Conservation (phyloP, 2,329 filamentous ascomycete species). For the Claviceps pazoutovae region DNA sequence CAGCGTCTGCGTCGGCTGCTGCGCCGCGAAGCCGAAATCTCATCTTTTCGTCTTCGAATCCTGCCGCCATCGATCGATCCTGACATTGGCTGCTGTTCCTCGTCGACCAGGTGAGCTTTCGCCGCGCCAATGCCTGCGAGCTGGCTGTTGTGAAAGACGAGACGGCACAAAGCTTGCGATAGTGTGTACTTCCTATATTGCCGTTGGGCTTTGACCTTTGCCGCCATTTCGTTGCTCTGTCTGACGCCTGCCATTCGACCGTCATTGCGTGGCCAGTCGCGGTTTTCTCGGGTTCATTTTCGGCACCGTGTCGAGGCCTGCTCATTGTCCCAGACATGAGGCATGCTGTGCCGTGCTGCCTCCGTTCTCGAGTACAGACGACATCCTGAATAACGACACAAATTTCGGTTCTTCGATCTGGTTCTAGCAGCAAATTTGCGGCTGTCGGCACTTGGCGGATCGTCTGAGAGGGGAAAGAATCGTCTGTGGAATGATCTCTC, state of each 20-base stretch:
- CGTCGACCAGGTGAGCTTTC: not conserved
- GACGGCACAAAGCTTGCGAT: not conserved
- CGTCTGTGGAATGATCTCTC: slow-evolving; percentile 33
- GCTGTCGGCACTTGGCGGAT: not conserved
- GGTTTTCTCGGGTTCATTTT: too few species aligned
- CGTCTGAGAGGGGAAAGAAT: not conserved
- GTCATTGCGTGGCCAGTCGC: too few species aligned
- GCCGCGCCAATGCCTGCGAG: not conserved
- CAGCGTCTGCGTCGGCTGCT: not conserved
- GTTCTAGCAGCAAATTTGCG: not conserved
- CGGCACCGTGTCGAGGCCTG: not conserved
- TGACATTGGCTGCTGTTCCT: not conserved
- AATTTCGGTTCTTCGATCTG: not conserved
- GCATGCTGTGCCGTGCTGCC: not conserved
- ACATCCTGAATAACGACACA: not conserved
- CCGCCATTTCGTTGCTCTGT: too few species aligned
- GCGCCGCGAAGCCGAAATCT: not conserved
- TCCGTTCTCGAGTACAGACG: not conserved
- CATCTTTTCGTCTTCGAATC: too few species aligned
- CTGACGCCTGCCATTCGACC: too few species aligned
- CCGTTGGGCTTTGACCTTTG: too few species aligned
- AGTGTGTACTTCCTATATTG: too few species aligned
- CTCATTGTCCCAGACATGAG: slow-evolving; percentile 2
- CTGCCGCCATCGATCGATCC: too few species aligned
- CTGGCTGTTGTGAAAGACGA: not conserved